Percentiles rank a stretch among this genome's conserved stretches.
Evolutionary conservation across 129 eudicot species (phyloP).

Genomic region (Tagetes erecta): DNA sequence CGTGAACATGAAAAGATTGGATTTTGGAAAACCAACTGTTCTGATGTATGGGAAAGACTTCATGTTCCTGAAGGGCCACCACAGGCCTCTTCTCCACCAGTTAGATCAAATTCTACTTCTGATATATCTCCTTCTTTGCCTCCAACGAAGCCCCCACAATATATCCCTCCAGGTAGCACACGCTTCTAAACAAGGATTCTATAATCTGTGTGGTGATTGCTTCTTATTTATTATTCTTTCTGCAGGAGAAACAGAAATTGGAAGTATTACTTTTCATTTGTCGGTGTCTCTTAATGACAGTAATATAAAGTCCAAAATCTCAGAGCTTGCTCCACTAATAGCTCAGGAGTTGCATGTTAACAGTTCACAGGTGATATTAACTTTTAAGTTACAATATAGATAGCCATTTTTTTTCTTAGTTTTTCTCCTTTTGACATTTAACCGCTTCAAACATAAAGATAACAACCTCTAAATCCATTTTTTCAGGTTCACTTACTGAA

Average conservation of each 20-base stretch:
- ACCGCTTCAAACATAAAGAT: slow-evolving; percentile 11
- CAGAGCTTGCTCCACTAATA: slow-evolving; percentile 55
- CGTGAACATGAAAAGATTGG: slow-evolving; percentile 91
- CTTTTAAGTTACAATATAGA: slow-evolving; percentile 11
- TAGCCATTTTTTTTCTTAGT: background rate
- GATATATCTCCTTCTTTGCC: slow-evolving; percentile 53
- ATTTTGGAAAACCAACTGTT: slow-evolving; percentile 98
- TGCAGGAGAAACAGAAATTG: slow-evolving; percentile 67
- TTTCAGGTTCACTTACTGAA: slow-evolving; percentile 72
- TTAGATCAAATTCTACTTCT: slow-evolving; percentile 40
- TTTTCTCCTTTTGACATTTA: background rate
- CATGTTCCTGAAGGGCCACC: slow-evolving; percentile 50
- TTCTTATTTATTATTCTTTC: background rate
- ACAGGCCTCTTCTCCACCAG: slow-evolving; percentile 41
- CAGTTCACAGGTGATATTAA: slow-evolving; percentile 64
- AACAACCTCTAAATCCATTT: slow-evolving; percentile 2
- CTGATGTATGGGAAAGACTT: slow-evolving; percentile 84
- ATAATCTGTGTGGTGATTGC: background rate
- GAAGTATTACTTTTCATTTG: slow-evolving; percentile 59
- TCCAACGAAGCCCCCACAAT: slow-evolving; percentile 48
- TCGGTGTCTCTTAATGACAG: slow-evolving; percentile 43
- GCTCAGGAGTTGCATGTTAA: slow-evolving; percentile 72
- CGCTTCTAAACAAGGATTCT: slow-evolving; percentile 14
- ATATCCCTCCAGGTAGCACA: slow-evolving; percentile 54
- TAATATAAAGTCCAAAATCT: slow-evolving; percentile 54